Base-by-base conservation (phyloP, 352 stramenopile genomes). In the Phytopythium montanum region DNA sequence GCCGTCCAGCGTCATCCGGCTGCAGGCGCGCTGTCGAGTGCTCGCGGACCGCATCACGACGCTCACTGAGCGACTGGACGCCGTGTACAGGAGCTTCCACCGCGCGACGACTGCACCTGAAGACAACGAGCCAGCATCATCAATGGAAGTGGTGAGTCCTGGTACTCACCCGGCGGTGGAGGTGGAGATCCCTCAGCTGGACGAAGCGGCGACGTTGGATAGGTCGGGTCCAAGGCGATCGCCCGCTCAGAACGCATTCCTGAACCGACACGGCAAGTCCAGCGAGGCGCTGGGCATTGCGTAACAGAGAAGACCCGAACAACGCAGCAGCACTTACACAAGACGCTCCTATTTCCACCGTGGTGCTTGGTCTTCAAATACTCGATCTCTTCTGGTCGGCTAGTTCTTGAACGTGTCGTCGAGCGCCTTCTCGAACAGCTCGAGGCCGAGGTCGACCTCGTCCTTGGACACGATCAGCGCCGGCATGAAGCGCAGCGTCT, bases 401-500 rank as follows among this genome's bases (percentile, higher is more conserved):
- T 49, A 70, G 62, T 78, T 75, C 38, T 36, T 44, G 42, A 80
- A 81, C 21, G 68, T 64, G 18, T 88, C 73, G 51, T 79, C 64
- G 26, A 88, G 48, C 25, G 78, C 73, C 58, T 80, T 82, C 54
- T 84, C 73, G 42, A 88, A 85, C 45, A 86, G 84, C 56, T 76
- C 73, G 25, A 86, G 59, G 21, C 75, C 78, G 63, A 86, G 58
- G 1, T 60, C 36, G 34, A 66, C 75, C 54, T 98, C 92, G 34
- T 92, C 84, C 49, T 87, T 70, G 26, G 76, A 84, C 23, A 97
- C 79, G 52, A 79, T 97, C 59, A 98, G 81, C 44, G 94, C 76
- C 46, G 92, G 92, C 71, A 98, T 97, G 69, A 98, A 98, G 34
- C 90, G 87, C 33, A 98, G 64, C 9, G 92, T 97, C 70, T 98